phyloP scores from a whole-genome alignment of 75 land plant genomes.

The Selaginella tamariscina region DNA sequence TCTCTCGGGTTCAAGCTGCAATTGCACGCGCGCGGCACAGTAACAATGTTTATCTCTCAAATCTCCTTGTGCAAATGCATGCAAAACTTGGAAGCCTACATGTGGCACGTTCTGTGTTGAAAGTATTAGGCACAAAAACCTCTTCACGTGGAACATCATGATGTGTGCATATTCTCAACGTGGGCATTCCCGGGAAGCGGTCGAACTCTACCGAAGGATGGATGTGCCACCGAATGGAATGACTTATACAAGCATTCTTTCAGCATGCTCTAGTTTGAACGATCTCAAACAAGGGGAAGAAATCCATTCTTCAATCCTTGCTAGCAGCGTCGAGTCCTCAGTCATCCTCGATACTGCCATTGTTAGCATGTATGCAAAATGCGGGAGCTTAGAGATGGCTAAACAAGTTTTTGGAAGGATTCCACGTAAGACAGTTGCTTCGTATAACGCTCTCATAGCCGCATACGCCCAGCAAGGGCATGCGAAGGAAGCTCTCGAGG shows the following conservation, averaged over 20 bases:
- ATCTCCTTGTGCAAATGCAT: slow-evolving; percentile 3
- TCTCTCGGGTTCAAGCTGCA: neutral
- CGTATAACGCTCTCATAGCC: neutral
- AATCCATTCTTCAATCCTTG: neutral
- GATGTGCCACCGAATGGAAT: neutral
- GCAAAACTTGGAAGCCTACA: neutral
- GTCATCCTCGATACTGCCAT: neutral
- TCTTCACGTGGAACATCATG: slow-evolving; percentile 6
- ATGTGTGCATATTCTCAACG: neutral
- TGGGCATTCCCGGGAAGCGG: neutral
- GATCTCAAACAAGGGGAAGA: neutral
- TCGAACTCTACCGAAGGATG: slow-evolving; percentile 1
- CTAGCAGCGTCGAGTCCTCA: neutral
- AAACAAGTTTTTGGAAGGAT: neutral
- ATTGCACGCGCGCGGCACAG: neutral
- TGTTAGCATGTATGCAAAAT: neutral
- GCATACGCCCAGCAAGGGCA: neutral
- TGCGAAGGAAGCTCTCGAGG: neutral
- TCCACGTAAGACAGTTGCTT: neutral
- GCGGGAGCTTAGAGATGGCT: neutral
- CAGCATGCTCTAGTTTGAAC: neutral
- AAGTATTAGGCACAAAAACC: neutral
- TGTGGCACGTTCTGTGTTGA: neutral
- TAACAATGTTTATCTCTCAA: neutral
- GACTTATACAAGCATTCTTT: neutral